These are phyloP conservation scores for Allium cepa DNA, from an alignment of 106 monocot species.

Conservation along the genomic window DNA sequence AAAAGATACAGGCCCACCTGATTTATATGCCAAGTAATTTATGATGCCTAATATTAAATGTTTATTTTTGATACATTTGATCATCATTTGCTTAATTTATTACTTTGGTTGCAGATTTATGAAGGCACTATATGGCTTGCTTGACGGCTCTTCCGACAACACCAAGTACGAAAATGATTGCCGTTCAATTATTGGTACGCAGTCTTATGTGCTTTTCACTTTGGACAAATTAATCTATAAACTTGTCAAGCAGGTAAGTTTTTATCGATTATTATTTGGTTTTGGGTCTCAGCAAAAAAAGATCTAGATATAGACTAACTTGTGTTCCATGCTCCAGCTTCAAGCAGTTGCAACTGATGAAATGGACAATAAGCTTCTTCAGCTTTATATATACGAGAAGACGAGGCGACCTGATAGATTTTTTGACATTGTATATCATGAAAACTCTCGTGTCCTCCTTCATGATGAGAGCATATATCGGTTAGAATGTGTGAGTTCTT, in stretches of 20 bases:
- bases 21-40: conserved; percentile 71
- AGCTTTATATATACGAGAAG: conserved; percentile 75
- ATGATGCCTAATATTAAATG: not conserved
- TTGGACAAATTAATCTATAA: conserved; percentile 93
- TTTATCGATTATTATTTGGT: not conserved
- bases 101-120: conserved; percentile 49
- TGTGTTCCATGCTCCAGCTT: conserved; percentile 41
- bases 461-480: conserved; percentile 81
- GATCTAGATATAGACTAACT: conserved; percentile 3
- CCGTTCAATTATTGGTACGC: conserved; percentile 70
- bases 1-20: conserved; percentile 46
- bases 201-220: conserved; percentile 92
- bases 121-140: conserved; percentile 57
- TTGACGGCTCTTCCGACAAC: conserved; percentile 85
- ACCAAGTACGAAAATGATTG: conserved; percentile 96
- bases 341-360: conserved; percentile 81
- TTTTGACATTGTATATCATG: conserved; percentile 74
- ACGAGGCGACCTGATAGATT: conserved; percentile 49
- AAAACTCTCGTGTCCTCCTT: conserved; percentile 81
- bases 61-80: not conserved
- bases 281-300: too few species aligned
- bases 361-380: conserved; percentile 78
- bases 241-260: conserved; percentile 79
- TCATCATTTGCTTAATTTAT: not conserved
- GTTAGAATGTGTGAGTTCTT: conserved; percentile 70